phyloP scores from a whole-genome alignment of 768 basidiomycete species.

The Lactifluus pinguis region DNA sequence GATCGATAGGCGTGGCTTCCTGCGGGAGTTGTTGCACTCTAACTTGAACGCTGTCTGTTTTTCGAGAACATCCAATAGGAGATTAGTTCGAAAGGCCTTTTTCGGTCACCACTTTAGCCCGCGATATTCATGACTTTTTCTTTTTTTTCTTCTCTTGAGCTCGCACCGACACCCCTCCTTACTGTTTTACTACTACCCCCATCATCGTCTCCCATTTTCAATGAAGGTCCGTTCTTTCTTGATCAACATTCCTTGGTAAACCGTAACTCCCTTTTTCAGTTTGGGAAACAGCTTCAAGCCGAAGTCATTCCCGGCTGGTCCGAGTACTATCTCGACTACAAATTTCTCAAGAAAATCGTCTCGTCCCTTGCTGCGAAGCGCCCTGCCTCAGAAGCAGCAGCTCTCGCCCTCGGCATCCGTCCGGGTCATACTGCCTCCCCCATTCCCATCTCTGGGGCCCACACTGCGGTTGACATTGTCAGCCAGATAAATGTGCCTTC shows the following conservation, averaged over 20 bases:
- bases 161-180: neutral
- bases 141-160: neutral
- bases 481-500: slow-evolving; percentile 39
- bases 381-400: slow-evolving; percentile 83
- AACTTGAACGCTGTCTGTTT: neutral
- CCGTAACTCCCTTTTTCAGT: slow-evolving; percentile 41
- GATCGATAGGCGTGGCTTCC: slow-evolving; percentile 14
- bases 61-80: neutral
- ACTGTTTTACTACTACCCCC: neutral
- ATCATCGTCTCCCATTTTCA: slow-evolving; percentile 2
- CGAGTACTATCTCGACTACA: slow-evolving; percentile 93
- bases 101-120: neutral
- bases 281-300: slow-evolving; percentile 94
- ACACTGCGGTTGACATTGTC: slow-evolving; percentile 22
- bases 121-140: neutral
- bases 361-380: slow-evolving; percentile 87
- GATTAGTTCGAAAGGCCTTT: neutral
- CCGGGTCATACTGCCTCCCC: slow-evolving; percentile 44
- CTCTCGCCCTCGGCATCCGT: slow-evolving; percentile 74
- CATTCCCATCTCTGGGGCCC: slow-evolving; percentile 24
- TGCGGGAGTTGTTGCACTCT: neutral
- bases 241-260: neutral
- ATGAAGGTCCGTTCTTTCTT: slow-evolving; percentile 26
- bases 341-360: slow-evolving; percentile 96
- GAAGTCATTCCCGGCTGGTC: slow-evolving; percentile 98